A percentile compares a stretch with the other conserved stretches of the same genome.
phyloP scores from a whole-genome alignment of 2,329 filamentous ascomycete species.

The Nemania sp. region DNA sequence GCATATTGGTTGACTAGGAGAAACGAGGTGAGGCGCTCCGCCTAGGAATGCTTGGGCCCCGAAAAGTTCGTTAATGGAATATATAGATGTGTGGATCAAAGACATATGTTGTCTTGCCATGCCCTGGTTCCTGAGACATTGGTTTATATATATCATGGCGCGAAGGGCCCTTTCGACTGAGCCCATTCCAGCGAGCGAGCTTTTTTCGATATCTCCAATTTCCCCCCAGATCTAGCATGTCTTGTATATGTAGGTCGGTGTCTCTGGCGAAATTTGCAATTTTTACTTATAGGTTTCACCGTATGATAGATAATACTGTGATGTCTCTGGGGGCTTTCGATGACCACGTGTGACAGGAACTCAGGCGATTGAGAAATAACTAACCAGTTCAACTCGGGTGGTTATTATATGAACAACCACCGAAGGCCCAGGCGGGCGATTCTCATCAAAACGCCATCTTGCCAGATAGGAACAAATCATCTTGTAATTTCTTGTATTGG shows the following conservation, averaged over 20 bases:
- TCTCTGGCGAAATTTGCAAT: background rate
- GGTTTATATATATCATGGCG: background rate
- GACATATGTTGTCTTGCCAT: conserved; percentile 6
- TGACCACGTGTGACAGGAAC: background rate
- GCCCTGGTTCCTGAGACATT: conserved; percentile 15
- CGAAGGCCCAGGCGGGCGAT: too few species aligned
- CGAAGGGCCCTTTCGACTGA: background rate
- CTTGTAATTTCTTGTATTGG: conserved; percentile 12
- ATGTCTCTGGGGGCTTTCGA: background rate
- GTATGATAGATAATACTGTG: background rate
- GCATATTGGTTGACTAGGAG: background rate
- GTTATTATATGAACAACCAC: too few species aligned
- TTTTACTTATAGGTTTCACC: background rate
- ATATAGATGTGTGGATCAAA: conserved; percentile 1
- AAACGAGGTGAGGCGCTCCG: background rate
- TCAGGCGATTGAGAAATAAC: background rate
- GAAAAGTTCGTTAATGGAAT: background rate
- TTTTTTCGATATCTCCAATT: background rate
- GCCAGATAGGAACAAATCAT: too few species aligned
- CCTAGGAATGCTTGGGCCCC: conserved; percentile 31
- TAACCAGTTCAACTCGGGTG: background rate
- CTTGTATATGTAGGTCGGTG: background rate
- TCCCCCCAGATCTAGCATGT: background rate
- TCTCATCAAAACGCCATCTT: too few species aligned
- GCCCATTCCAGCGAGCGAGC: conserved; percentile 11